Percentiles rank a stretch among this genome's conserved stretches.
Conservation (phyloP, 306 rosid genomes). For the Hylodesmum podocarpum region DNA sequence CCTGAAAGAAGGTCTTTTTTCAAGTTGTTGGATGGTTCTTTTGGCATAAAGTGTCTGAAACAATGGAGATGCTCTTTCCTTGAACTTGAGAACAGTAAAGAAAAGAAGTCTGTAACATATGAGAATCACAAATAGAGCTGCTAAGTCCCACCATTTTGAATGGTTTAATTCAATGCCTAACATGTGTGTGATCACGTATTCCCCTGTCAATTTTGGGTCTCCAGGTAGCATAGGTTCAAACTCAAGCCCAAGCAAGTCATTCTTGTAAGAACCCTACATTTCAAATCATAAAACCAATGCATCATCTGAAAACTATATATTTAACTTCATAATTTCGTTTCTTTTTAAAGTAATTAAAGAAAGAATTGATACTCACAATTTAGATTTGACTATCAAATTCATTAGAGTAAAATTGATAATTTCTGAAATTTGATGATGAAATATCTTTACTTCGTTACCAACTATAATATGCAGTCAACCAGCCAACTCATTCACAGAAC, state of each 20-base stretch:
- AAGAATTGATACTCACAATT: no score
- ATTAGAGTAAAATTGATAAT: no score
- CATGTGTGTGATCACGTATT: conserved; percentile 41
- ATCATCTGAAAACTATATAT: neutral
- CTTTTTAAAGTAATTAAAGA: no score
- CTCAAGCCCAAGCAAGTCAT: conserved; percentile 70
- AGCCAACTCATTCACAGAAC: no score
- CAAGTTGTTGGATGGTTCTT: conserved; percentile 47
- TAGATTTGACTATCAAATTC: no score
- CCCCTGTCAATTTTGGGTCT: conserved; percentile 47
- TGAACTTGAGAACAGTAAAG: conserved; percentile 46
- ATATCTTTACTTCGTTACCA: no score
- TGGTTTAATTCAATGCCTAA: conserved; percentile 47
- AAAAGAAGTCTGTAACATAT: conserved; percentile 41
- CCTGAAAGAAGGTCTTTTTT: conserved; percentile 58
- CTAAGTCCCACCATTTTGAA: conserved; percentile 67
- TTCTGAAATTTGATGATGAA: no score
- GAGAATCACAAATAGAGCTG: conserved; percentile 42
- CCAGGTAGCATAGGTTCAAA: conserved; percentile 55
- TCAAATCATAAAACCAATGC: neutral
- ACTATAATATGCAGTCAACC: no score
- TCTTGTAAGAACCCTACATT: conserved; percentile 60
- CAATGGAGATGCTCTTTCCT: conserved; percentile 49
- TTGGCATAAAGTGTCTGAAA: conserved; percentile 39
- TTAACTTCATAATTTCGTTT: neutral